A percentile compares a stretch with the other conserved stretches of the same genome.
phyloP scores from a whole-genome alignment of 2,329 filamentous ascomycete species.

The Penicillium capsulatum region DNA sequence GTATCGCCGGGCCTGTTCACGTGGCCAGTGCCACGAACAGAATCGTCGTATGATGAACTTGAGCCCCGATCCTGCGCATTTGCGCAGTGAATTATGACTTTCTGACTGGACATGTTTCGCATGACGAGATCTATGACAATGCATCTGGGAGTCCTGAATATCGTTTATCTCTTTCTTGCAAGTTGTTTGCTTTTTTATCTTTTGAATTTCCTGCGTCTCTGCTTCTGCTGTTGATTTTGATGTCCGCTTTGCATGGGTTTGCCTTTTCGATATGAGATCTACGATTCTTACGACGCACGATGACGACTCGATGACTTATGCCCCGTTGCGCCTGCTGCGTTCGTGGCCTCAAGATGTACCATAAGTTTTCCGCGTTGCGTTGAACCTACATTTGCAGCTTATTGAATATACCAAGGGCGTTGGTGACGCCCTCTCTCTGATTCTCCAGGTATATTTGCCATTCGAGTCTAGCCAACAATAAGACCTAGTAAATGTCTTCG shows the following conservation, averaged over 20 bases:
- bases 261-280: constrained; percentile 14
- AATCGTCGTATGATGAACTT: too few species aligned
- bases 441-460: too few species aligned
- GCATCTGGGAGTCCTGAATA: constrained; percentile 11
- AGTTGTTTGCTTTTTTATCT: constrained; percentile 3
- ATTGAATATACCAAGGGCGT: too few species aligned
- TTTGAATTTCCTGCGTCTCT: constrained; percentile 8
- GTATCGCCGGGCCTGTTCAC: constrained; percentile 48
- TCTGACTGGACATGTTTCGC: constrained; percentile 14
- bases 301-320: constrained; percentile 19
- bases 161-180: constrained; percentile 6
- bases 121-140: constrained; percentile 16
- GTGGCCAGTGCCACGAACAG: constrained; percentile 29
- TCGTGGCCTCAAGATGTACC: constrained; percentile 16
- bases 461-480: too few species aligned
- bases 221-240: constrained; percentile 6
- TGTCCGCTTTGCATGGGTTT: constrained; percentile 2
- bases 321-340: constrained; percentile 11
- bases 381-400: constrained; percentile 5
- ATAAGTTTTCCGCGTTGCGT: constrained; percentile 12
- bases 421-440: too few species aligned
- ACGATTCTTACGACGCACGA: constrained; percentile 20
- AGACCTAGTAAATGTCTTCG: too few species aligned
- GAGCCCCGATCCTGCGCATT: too few species aligned
- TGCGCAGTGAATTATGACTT: constrained; percentile 5